A percentile compares a stretch with the other conserved stretches of the same genome.
Evolutionary conservation across 768 basidiomycete genomes (phyloP).

Genomic region (Mycena vitilis): DNA sequence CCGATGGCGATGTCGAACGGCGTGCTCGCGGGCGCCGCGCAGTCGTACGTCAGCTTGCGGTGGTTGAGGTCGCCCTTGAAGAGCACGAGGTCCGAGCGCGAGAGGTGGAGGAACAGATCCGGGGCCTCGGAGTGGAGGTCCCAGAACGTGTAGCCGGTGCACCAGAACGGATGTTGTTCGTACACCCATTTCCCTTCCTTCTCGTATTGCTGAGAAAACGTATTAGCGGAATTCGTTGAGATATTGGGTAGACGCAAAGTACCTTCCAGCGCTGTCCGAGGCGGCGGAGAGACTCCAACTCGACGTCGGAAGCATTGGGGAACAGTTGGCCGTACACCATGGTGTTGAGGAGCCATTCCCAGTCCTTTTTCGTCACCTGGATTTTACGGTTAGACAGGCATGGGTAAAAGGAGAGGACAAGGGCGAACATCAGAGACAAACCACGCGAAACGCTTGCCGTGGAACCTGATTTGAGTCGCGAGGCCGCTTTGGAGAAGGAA

Average conservation of each 20-base stretch:
- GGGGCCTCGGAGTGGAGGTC: conserved; percentile 86
- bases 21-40: conserved; percentile 86
- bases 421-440: conserved; percentile 78
- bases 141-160: conserved; percentile 97
- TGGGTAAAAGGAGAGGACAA: no score
- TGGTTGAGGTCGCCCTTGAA: conserved; percentile 98
- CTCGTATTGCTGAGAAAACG: conserved; percentile 78
- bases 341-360: conserved; percentile 90
- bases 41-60: conserved; percentile 90
- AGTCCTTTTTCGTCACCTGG: conserved; percentile 86
- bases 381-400: no score
- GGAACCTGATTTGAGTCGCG: conserved; percentile 88
- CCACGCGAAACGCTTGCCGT: conserved; percentile 96
- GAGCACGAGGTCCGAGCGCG: conserved; percentile 88
- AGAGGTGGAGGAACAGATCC: conserved; percentile 92
- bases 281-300: conserved; percentile 82
- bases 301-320: conserved; percentile 81
- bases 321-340: conserved; percentile 95
- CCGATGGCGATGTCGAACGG: conserved; percentile 93
- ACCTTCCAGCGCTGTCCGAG: conserved; percentile 94
- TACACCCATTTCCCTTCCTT: conserved; percentile 94
- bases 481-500: conserved; percentile 93
- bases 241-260: conserved; percentile 13
- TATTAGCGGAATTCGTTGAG: conserved; percentile 10
- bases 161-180: conserved; percentile 95